Base-by-base conservation (phyloP, 495 filamentous ascomycete species). In the Podospora comata region DNA sequence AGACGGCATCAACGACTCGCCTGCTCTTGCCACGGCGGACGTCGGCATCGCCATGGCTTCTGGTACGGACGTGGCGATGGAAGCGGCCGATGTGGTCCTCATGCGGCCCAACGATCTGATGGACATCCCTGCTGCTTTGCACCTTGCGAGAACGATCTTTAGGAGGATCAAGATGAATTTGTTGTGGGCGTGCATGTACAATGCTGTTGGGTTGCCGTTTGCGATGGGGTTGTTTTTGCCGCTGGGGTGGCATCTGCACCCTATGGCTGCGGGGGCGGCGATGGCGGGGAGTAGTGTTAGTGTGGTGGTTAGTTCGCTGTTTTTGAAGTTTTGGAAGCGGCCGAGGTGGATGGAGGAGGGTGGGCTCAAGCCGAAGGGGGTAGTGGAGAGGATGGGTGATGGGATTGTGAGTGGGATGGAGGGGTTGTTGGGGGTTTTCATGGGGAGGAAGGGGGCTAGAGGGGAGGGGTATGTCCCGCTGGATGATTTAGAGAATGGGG, bases 1-100 rank as follows among this genome's bases (percentile, higher is more conserved):
- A 64, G 95, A 99, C 75, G 95, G 95, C 53, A 97, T 99, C 85
- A 99, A 99, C 77, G 95, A 99, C 82, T 97, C 94, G 0, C 95
- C 95, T 0, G 95, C 95, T 1, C 86, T 99, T 2, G 95, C 94
- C 18, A 97, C 93, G 2, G 93, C 95, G 32, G 87, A 93, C 68
- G 88, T 98, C 57, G 95, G 95, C 67, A 97, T 99, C 72, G 93
- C 94, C 19, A 90, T 99, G 75, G 86, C 91, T 19, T 92, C 89
- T 0, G 95, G 95, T 65, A 98, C 95, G 0, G 95, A 99, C 78
- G 94, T 99, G 2, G 95, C 95, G 54, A 94, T 99, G 88, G 95
- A 99, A 81, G 95, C 95, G 4, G 96, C 95, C 2, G 92, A 97
- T 72, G 89, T 99, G 7, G 94, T 98, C 15, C 87, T 99, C 28